These are phyloP conservation scores for Nothomitra cinnamomea DNA, from an alignment of 2,329 filamentous ascomycete genomes.

Conservation along the genomic window DNA sequence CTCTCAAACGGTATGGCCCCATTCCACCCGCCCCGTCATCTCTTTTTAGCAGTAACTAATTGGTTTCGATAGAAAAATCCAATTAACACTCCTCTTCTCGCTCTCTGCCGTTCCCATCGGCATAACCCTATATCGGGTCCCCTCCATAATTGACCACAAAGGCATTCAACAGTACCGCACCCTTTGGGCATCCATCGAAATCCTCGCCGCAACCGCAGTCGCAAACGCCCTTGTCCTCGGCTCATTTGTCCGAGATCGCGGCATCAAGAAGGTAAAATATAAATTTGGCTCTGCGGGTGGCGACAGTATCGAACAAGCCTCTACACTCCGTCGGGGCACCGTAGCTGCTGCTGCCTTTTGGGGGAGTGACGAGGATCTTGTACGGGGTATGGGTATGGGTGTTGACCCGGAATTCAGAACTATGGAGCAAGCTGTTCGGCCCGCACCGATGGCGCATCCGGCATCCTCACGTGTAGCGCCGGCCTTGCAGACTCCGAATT, in stretches of 20 bases:
- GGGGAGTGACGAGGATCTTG: slow-evolving; percentile 85
- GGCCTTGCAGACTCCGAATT: slow-evolving; percentile 15
- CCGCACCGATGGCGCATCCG: slow-evolving; percentile 11
- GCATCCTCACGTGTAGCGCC: slow-evolving; percentile 9
- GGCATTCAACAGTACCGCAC: slow-evolving; percentile 78
- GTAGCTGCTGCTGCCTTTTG: slow-evolving; percentile 50
- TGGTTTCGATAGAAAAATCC: slow-evolving; percentile 38
- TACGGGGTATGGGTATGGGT: slow-evolving; percentile 60
- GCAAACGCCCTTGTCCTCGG: slow-evolving; percentile 83
- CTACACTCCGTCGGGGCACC: slow-evolving; percentile 32
- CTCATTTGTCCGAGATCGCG: slow-evolving; percentile 80
- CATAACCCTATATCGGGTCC: slow-evolving; percentile 9
- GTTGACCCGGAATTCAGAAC: slow-evolving; percentile 34
- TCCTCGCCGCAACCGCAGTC: slow-evolving; percentile 71
- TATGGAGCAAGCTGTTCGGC: slow-evolving; percentile 13
- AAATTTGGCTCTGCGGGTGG: slow-evolving; percentile 34
- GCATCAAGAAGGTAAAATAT: slow-evolving; percentile 78
- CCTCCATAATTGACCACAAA: slow-evolving; percentile 45
- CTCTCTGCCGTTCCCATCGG: slow-evolving; percentile 9
- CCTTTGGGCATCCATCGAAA: slow-evolving; percentile 74
- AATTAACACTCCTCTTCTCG: slow-evolving; percentile 46
- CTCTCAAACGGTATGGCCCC: slow-evolving; percentile 37
- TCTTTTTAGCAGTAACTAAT: neutral
- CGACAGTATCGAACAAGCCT: slow-evolving; percentile 32
- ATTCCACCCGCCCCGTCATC: too few species aligned